Conservation (phyloP, 179 eudicot genomes). For the Actinidia polygama region DNA sequence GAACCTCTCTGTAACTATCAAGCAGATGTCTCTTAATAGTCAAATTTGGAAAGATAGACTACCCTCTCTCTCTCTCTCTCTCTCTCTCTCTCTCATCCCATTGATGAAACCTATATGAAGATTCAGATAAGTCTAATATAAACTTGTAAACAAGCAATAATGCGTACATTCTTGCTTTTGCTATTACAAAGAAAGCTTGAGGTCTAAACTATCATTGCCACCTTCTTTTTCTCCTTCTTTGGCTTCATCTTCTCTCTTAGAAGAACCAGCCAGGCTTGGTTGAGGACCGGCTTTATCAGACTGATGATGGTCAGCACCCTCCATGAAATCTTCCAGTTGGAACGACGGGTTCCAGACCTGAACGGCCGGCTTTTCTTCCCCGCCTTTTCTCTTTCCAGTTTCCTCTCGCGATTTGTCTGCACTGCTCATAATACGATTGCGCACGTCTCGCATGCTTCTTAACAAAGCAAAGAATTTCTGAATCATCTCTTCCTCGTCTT, state of each 20-base stretch:
- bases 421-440: conserved; percentile 21
- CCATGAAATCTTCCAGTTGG: conserved; percentile 34
- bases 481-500: conserved; percentile 54
- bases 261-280: conserved; percentile 13
- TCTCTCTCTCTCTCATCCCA: neutral
- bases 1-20: no score
- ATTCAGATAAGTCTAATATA: neutral
- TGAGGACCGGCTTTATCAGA: conserved; percentile 13
- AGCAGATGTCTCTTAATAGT: no score
- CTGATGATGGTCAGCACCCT: neutral
- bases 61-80: neutral
- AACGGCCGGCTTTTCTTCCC: neutral
- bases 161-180: neutral
- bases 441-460: conserved; percentile 41
- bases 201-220: conserved; percentile 39
- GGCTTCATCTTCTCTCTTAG: conserved; percentile 13
- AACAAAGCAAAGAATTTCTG: conserved; percentile 60
- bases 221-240: conserved; percentile 9
- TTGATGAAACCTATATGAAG: neutral
- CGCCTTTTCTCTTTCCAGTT: neutral
- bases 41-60: neutral
- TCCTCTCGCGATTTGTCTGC: neutral
- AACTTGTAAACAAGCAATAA: neutral
- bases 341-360: conserved; percentile 33
- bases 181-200: conserved; percentile 50